phyloP scores from a whole-genome alignment of 2,329 filamentous ascomycete genomes.

The Monosporascus cannonballus region DNA sequence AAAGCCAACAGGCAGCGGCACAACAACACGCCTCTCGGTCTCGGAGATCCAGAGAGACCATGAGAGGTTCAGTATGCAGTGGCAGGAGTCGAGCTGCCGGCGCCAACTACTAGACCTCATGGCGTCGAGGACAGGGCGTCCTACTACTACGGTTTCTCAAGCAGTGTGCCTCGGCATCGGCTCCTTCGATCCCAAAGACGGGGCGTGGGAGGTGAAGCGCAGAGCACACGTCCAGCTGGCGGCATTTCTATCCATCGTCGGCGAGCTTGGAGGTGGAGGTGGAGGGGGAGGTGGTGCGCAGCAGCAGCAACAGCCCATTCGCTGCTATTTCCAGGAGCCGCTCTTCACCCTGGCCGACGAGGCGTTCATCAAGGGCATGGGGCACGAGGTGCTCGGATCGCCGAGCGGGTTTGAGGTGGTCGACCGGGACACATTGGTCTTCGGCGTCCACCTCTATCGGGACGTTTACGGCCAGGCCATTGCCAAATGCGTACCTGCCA shows the following conservation, averaged over 20 bases:
- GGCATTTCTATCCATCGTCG: constrained; percentile 44
- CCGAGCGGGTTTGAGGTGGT: constrained; percentile 49
- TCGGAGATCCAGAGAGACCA: constrained; percentile 19
- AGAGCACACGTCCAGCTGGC: constrained; percentile 46
- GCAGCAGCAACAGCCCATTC: constrained; percentile 23
- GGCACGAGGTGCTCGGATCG: constrained; percentile 44
- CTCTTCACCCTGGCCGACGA: constrained; percentile 42
- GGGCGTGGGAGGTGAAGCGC: constrained; percentile 37
- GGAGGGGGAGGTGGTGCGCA: too few species aligned
- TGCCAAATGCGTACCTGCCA: constrained; percentile 35
- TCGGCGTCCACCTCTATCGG: constrained; percentile 55
- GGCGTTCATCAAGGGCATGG: constrained; percentile 47
- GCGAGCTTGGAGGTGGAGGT: constrained; percentile 21
- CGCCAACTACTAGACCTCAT: constrained; percentile 29
- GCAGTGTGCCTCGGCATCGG: constrained; percentile 52
- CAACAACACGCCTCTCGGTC: constrained; percentile 12
- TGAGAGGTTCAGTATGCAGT: constrained; percentile 15
- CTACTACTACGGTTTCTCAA: constrained; percentile 22
- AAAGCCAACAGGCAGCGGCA: neutral
- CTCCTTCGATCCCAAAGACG: constrained; percentile 45
- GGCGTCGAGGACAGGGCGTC: constrained; percentile 11
- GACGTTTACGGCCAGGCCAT: constrained; percentile 48
- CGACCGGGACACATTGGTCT: constrained; percentile 45
- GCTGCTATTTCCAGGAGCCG: constrained; percentile 49
- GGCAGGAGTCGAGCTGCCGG: constrained; percentile 24